Base-by-base conservation (phyloP, 139 green algal genomes). In the Coelastrella sp. region DNA sequence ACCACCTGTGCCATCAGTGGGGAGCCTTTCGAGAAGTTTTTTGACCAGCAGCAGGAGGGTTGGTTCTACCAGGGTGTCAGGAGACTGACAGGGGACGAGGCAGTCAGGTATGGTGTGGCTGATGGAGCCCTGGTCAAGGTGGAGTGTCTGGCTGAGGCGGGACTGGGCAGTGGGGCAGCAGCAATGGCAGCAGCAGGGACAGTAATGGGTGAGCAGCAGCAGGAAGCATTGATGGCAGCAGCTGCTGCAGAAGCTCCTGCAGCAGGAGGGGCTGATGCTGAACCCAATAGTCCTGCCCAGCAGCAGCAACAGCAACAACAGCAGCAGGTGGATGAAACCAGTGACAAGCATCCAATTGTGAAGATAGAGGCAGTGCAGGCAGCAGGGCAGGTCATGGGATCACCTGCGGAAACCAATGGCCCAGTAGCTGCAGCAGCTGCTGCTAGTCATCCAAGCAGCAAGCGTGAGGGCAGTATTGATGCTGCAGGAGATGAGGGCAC, bases 11-110 rank as follows among this genome's bases (percentile, higher is more conserved):
- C 89, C 32, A 90, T 94, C 59, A 92, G 87, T 23, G 89, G 87
- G 30, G 91, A 94, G 71, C 53, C 84, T 3, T 94, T 94, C 86
- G 91, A 92, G 19, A 87, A 86, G 69, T 57, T 87, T 27, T 94
- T 90, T 32, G 89, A 94, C 43, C 89, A 86, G 4, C 89, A 90
- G 9, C 71, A 59, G 0, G 91, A 92, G 74, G 88, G 86, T 48
- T 94, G 91, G 91, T 91, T 86, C 59, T 94, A 92, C 64, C 72
- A 85, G 50, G 91, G 88, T 50, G 87, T 82, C 0, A 35, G 85
- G 3, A 35, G 87, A 4, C 74, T 94, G 2, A 75, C 41, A 5
- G 89, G 75, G 21, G 88, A 89, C 0, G 76, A 92, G 34, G 89
- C 87, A 2, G 81, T 59, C n/a, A 5, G 60, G 60, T 81, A 91